These are phyloP conservation scores for Blastobotrys chiropterorum DNA, from an alignment of 805 yeast species.

Conservation along the genomic window DNA sequence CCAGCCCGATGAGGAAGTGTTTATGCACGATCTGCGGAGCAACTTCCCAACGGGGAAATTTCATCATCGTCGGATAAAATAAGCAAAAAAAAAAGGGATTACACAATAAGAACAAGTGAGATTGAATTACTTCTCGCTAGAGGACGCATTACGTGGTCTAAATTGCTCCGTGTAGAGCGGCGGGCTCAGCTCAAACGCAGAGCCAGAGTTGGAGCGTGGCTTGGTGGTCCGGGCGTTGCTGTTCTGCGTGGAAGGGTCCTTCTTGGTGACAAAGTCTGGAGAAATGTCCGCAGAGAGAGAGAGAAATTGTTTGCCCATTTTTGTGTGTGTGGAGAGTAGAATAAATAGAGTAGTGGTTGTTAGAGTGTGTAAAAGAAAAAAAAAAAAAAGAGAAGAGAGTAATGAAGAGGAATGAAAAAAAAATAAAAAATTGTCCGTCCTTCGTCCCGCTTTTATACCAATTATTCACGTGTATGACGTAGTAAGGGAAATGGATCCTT, in stretches of 20 bases:
- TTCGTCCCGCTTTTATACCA: neutral
- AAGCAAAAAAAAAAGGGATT: neutral
- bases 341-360: neutral
- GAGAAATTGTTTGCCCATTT: slow-evolving; percentile 1
- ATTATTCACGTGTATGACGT: neutral
- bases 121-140: slow-evolving; percentile 1
- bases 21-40: neutral
- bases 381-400: neutral
- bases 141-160: slow-evolving; percentile 15
- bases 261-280: slow-evolving; percentile 7
- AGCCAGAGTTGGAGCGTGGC: slow-evolving; percentile 9
- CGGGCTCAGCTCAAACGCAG: slow-evolving; percentile 11
- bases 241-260: neutral
- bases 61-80: neutral
- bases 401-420: neutral
- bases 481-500: slow-evolving; percentile 61
- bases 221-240: slow-evolving; percentile 4
- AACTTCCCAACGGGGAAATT: neutral
- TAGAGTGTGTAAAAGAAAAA: neutral
- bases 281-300: slow-evolving; percentile 8
- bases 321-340: neutral
- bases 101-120: neutral
- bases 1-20: no score
- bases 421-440: neutral
- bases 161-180: slow-evolving; percentile 14